phyloP scores from a whole-genome alignment of 331 rosid genomes.

The Acacia pycnantha region DNA sequence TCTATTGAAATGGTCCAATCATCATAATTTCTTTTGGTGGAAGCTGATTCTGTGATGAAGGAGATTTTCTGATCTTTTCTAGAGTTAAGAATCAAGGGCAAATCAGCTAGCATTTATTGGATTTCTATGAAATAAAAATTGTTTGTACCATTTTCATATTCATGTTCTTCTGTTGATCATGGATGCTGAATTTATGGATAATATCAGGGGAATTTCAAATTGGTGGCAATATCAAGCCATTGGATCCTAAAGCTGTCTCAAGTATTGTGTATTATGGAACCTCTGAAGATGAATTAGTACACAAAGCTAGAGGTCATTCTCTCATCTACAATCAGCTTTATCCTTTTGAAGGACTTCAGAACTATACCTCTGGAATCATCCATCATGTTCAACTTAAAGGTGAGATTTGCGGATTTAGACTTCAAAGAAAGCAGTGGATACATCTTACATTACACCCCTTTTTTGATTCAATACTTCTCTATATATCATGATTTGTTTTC shows the following conservation, averaged over 20 bases:
- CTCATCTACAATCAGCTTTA: conserved; percentile 72
- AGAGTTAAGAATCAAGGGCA: not conserved
- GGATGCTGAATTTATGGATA: not conserved
- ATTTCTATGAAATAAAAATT: not conserved
- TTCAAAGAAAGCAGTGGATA: not conserved
- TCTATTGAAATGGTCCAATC: too few relatives aligned
- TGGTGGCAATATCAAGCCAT: conserved; percentile 60
- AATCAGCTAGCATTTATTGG: not conserved
- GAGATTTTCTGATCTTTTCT: not conserved
- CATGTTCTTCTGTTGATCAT: conserved; percentile 12
- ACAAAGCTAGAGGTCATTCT: conserved; percentile 62
- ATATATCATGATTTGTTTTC: not conserved
- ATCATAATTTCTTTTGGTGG: conserved; percentile 6
- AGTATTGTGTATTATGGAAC: conserved; percentile 64
- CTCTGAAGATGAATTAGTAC: conserved; percentile 37
- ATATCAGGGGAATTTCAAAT: conserved; percentile 76
- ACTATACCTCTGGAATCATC: conserved; percentile 87
- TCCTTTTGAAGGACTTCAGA: conserved; percentile 81
- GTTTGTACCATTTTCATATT: not conserved
- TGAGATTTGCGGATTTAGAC: conserved; percentile 15
- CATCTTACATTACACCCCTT: not conserved
- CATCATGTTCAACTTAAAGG: conserved; percentile 83
- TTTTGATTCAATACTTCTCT: not conserved
- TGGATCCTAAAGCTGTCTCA: conserved; percentile 59
- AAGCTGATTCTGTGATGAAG: not conserved